Evolutionary conservation across 495 filamentous ascomycete species (phyloP), one percentile per base, ranked within the genome.

Genomic region (Copromyces sp.): DNA sequence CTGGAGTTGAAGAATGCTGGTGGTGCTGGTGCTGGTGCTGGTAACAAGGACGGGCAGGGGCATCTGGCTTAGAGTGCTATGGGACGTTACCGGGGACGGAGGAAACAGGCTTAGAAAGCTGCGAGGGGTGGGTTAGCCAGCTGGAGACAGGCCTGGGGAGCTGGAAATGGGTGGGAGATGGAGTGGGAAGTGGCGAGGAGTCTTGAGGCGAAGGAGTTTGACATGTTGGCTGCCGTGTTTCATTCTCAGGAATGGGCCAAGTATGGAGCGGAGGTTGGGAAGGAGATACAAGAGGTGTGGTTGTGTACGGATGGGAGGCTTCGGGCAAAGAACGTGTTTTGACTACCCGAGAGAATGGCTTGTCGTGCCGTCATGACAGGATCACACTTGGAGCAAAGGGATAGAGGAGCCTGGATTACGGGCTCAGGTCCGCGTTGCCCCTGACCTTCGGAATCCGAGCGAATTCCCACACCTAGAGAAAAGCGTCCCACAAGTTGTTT

Each of bases 1-100:
- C 68, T 81, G 39, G 79, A 42, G 65, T 79, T 75, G 76, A 73
- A 72, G 40, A 73, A 75, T 71, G 68, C 29, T n/a, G 70, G 71
- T 68, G 76, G 71, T 70, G 38, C 29, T 17, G 59, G 40, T 20
- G 45, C 9, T 53, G 44, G 17, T 8, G 8, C 17, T 44, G 17
- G 11, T 14, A 11, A 40, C 11, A 12, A 40, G 39, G 39, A 32
- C 59, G 12, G 4, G 3, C 37, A 14, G 20, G 37, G 40, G 7
- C 29, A 9, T 24, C 24, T 24, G 24, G 24, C 24, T 24, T 24
- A 24, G 24, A 24, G 24, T 24, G 24, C 24, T 24, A 24, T 24
- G 24, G 24, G 24, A 24, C 24, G 24, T 24, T 0, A 24, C 24
- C 24, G 24, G 24, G 24, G 24, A 24, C 24, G 24, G 24, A 24